Conservation (phyloP, 2,329 filamentous ascomycete species). For the Lecanicillium sp. region DNA sequence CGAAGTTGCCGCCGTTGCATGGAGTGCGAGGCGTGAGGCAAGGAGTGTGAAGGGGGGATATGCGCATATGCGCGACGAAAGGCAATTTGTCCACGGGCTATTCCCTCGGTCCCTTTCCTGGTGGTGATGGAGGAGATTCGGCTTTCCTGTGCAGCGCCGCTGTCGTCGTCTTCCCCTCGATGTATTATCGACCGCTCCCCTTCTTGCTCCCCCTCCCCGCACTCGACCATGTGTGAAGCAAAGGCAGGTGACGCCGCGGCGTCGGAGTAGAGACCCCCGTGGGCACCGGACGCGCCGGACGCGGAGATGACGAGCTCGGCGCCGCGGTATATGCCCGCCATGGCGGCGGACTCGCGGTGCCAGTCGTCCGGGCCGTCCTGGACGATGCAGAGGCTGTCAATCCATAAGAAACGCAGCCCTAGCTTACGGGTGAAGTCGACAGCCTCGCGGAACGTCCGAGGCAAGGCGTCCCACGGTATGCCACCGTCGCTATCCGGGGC, state of each 20-base stretch:
- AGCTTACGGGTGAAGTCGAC: constrained; percentile 12
- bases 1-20: constrained; percentile 14
- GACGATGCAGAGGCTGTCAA: constrained; percentile 18
- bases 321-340: constrained; percentile 14
- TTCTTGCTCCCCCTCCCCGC: not conserved
- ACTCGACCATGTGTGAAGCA: not conserved
- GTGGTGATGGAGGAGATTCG: too few relatives aligned
- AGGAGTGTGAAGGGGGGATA: constrained; percentile 9
- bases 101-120: too few relatives aligned
- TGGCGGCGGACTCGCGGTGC: constrained; percentile 12
- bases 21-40: too few relatives aligned
- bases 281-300: not conserved
- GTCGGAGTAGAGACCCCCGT: constrained; percentile 11
- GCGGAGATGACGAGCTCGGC: constrained; percentile 14
- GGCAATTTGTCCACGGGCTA: not conserved
- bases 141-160: too few relatives aligned
- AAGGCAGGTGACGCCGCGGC: not conserved
- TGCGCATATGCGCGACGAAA: constrained; percentile 15
- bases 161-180: too few relatives aligned
- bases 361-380: constrained; percentile 13
- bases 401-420: constrained; percentile 14
- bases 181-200: too few relatives aligned
- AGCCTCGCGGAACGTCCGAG: constrained; percentile 12
- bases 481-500: too few relatives aligned
- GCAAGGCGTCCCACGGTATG: not conserved